Conservation (phyloP, 2,329 filamentous ascomycete species). For the Colletotrichum sp. region DNA sequence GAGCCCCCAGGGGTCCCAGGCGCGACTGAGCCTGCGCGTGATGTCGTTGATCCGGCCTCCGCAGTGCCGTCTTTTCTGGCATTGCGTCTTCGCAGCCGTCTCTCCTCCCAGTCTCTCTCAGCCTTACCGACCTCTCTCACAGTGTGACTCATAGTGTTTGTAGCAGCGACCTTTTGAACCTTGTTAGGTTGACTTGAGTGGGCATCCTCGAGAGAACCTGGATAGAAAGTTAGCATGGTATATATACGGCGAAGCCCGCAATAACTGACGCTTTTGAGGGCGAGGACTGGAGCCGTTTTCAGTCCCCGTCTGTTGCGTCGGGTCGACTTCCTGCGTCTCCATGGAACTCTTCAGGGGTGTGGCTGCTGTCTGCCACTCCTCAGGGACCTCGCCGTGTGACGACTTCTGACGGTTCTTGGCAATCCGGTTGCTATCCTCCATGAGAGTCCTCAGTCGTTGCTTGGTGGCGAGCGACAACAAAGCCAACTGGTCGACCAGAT, state of each 20-base stretch:
- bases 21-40: conserved; percentile 61
- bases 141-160: conserved; percentile 52
- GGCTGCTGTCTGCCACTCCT: conserved; percentile 78
- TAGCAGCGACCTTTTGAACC: conserved; percentile 52
- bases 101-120: conserved; percentile 77
- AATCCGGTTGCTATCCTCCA: conserved; percentile 78
- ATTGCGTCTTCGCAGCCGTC: conserved; percentile 69
- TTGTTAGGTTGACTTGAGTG: conserved; percentile 44
- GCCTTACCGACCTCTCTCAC: conserved; percentile 67
- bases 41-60: conserved; percentile 52
- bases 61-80: conserved; percentile 64
- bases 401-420: conserved; percentile 75
- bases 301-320: conserved; percentile 27
- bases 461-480: conserved; percentile 84
- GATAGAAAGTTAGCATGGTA: conserved; percentile 21
- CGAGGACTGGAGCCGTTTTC: conserved; percentile 59
- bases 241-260: not conserved
- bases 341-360: conserved; percentile 47
- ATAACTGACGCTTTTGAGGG: conserved; percentile 64
- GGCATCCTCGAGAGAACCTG: conserved; percentile 42
- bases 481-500: conserved; percentile 81
- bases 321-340: conserved; percentile 16
- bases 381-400: conserved; percentile 79
- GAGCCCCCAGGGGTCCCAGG: conserved; percentile 66
- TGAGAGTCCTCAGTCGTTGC: conserved; percentile 74